Evolutionary conservation across 2,329 filamentous ascomycete genomes (phyloP), one percentile per base, ranked within the genome.

Genomic region (Phaeosphaeriaceae sp.): DNA sequence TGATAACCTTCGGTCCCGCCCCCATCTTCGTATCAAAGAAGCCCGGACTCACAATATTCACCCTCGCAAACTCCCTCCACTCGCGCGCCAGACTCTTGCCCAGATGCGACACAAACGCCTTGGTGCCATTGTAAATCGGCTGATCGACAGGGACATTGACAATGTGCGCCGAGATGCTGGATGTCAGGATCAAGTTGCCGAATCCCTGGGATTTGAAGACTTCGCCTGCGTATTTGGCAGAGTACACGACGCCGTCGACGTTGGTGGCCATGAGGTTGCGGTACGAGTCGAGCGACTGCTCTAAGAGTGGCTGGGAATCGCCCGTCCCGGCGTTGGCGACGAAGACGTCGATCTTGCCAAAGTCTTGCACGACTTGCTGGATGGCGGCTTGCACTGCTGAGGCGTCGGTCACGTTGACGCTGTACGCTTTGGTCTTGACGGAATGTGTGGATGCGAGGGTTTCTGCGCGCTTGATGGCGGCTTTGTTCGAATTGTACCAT

Each of bases 71-170:
- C 64, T 87, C 86, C 25, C 85, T 79, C 87, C 88, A 90, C 74
- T 90, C 87, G 65, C 87, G 87, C 58, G 87, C 87, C 57, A 90
- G 78, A 11, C 84, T 86, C 54, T 81, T 80, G 19, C 86, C 86
- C 73, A 88, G 74, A 67, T 88, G 86, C 63, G 87, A 86, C 56
- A 85, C 86, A 53, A 85, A 87, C 2, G 88, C 86, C 78, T 89
- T 89, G 58, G 86, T 66, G 25, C 68, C 72, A 55, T 76, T 76
- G 63, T 75, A 76, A 10, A 74, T 73, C 1, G 69, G 67, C 54
- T 89, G 87, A 71, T 89, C 86, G 66, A 89, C 85, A 61, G 87
- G 91, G 78, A 90, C 92, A 83, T 94, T 93, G 82, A 93, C 91
- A 63, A 93, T 88, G 76, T 87, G 86, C 56, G 90, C 91, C 36